Evolutionary conservation across 2,329 filamentous ascomycete genomes (phyloP), one percentile per base, ranked within the genome.

Genomic region (Fusarium pilosicola): DNA sequence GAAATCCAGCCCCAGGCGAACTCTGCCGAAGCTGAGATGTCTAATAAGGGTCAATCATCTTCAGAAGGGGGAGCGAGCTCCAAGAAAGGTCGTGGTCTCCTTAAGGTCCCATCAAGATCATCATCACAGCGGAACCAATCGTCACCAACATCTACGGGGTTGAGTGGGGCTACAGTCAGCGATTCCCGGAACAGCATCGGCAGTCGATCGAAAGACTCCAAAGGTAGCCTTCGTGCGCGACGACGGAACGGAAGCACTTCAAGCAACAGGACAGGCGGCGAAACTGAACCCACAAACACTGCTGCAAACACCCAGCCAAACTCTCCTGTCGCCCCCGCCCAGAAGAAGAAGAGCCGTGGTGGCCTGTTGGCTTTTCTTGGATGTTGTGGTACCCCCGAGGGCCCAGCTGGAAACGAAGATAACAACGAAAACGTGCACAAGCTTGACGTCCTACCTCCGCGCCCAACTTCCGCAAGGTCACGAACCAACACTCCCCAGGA

Each of bases 181-280:
- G 89, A 91, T 75, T 84, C 87, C 63, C 85, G 87, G 80, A 90
- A 90, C 77, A 92, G 89, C 79, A 89, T 91, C 76, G 88, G 88
- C 75, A 87, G 88, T 67, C 86, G 87, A 74, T 93, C 92, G 55
- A 92, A 90, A 81, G 90, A 89, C 75, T 91, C 89, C 69, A 90
- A 88, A 83, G 85, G 86, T 74, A 93, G 91, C 82, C 89, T 91
- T 77, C 83, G 90, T 62, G 90, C 87, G 71, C 86, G 88, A 74
- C 87, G 88, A 77, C 86, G 90, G 78, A 92, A 92, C 83, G 89
- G 90, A 76, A 94, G 91, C 83, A 87, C 89, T 70, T 90, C 89
- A 76, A 93, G 90, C 83, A 90, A 90, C 83, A 86, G 87, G 79
- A 89, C 88, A 71, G 86, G 86, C 78, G 84, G 85, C 76, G 87